A percentile compares a stretch with the other conserved stretches of the same genome.
These are phyloP conservation scores for Elongisporangium senticosum DNA, from an alignment of 352 stramenopile species.

Conservation along the genomic window DNA sequence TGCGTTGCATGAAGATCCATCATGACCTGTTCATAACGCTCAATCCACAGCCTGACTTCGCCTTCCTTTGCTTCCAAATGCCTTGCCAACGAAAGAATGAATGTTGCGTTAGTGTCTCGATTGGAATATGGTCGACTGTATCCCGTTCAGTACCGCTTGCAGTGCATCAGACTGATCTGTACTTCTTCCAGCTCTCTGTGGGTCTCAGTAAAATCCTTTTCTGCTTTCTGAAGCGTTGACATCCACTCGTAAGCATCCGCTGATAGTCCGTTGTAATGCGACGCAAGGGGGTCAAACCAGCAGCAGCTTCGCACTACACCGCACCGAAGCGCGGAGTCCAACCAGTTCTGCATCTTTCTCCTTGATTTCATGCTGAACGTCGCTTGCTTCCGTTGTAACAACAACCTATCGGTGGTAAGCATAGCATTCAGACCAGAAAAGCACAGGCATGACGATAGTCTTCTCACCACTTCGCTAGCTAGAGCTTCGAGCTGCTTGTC, in stretches of 20 bases:
- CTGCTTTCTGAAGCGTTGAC: slow-evolving; percentile 34
- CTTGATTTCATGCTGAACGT: slow-evolving; percentile 52
- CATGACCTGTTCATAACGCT: slow-evolving; percentile 82
- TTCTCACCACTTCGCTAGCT: slow-evolving; percentile 43
- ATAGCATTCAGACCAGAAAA: not conserved
- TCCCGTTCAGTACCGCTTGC: slow-evolving; percentile 36
- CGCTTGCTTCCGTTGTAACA: slow-evolving; percentile 31
- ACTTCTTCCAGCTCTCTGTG: slow-evolving; percentile 62
- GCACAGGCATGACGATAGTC: not conserved
- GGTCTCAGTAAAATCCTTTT: slow-evolving; percentile 65
- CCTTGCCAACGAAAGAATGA: slow-evolving; percentile 15
- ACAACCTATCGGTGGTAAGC: slow-evolving; percentile 16
- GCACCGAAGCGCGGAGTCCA: slow-evolving; percentile 53
- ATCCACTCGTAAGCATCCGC: not conserved
- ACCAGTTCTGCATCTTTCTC: slow-evolving; percentile 68
- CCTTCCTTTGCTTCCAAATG: slow-evolving; percentile 37
- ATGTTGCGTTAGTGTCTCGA: not conserved
- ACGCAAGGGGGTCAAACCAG: slow-evolving; percentile 24
- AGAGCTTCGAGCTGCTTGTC: slow-evolving; percentile 67
- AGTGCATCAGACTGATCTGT: slow-evolving; percentile 60
- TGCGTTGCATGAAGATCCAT: slow-evolving; percentile 75
- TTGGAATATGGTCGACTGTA: not conserved
- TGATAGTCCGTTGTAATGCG: not conserved
- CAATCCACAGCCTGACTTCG: slow-evolving; percentile 65
- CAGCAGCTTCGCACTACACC: slow-evolving; percentile 66